Base-by-base conservation (phyloP, 208 protist species). In the Wallacemonas collosoma region DNA sequence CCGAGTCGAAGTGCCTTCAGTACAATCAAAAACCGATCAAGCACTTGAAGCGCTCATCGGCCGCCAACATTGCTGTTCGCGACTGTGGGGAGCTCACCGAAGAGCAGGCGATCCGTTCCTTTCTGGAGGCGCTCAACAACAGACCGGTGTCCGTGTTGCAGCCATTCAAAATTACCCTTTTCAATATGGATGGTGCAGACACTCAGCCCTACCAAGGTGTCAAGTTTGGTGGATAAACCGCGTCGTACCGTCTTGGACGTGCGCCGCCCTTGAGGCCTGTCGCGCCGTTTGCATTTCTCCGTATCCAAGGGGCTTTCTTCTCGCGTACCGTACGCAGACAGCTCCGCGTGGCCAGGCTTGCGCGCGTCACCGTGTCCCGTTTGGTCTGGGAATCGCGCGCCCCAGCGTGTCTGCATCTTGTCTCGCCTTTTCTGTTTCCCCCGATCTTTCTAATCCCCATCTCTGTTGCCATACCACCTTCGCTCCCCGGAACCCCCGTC, bases 161-260 rank as follows among this genome's bases (percentile, higher is more conserved):
- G 3, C 86, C 89, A 35, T 93, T 93, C 75, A 82, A 79, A 58
- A 89, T 96, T n/a, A 93, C 89, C 36, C 81, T 96, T 2, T 96
- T 96, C 68, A 96, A 96, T 61, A 74, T 96, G 14, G 92, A 96
- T 71, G 92, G 89, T 40, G 89, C 80, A 68, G 41, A 79, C 8
- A 81, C 65, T 43, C 79, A 89, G 67, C 92, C 92, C 2, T 96
- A 95, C 70, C 76, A 96, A 63, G 92, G 92, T 43, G 92, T 96
- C 7, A 96, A 96, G 71, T 93, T 96, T 66, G 92, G 92, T 61
- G 92, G 1, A 35, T 50, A 6, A 50, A 50, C 8, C 45, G 45
- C 45, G 45, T 50, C 45, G 45, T 50, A 12, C 45, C 45, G 8
- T 50, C 12, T 50, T 50, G 6, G 8, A 50, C 45, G 45, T 12